Evolutionary conservation across 305 asterid species (phyloP).

Genomic region (Fraxinus sp.): DNA sequence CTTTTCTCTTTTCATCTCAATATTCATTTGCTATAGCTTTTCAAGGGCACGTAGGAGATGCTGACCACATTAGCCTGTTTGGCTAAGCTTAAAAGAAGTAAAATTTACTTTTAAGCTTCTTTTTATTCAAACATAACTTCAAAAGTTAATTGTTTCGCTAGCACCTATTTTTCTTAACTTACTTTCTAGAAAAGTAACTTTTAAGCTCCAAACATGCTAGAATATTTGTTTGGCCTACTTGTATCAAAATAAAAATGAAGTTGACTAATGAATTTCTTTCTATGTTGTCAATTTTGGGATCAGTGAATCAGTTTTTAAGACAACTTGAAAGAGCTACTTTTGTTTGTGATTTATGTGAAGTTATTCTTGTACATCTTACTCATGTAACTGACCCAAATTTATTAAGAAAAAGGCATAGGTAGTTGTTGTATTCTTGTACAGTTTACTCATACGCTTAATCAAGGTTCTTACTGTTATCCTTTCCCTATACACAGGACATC

Average conservation of each 20-base stretch:
- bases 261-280: not conserved
- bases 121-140: not conserved
- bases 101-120: not conserved
- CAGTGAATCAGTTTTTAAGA: not conserved
- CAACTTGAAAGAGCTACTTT: not conserved
- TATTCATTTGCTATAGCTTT: not conserved
- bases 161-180: not conserved
- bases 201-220: not conserved
- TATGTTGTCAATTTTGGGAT: not conserved
- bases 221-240: not conserved
- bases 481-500: constrained; percentile 60
- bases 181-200: not conserved
- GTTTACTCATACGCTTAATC: not conserved
- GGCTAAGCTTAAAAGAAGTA: not conserved
- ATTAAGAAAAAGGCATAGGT: not conserved
- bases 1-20: not conserved
- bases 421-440: not conserved
- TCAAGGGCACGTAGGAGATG: not conserved
- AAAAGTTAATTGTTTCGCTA: not conserved
- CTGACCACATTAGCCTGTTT: not conserved
- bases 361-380: not conserved
- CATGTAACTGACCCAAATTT: not conserved
- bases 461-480: constrained; percentile 23
- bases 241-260: not conserved
- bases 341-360: not conserved